Base-by-base conservation (phyloP, 2,329 filamentous ascomycete species). In the Sphaerulina musiva region DNA sequence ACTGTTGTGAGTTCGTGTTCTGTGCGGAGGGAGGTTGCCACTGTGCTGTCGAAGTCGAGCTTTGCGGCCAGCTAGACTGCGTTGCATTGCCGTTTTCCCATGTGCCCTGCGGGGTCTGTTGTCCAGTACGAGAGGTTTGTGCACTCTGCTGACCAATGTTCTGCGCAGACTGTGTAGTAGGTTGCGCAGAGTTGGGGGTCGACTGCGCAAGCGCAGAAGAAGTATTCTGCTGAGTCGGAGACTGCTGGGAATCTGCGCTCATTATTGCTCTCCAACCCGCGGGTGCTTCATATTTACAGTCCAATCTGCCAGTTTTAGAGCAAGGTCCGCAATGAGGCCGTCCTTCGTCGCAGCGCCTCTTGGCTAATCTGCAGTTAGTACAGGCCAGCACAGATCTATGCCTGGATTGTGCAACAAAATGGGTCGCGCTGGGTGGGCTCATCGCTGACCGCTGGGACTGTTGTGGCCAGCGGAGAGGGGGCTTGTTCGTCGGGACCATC, bases 281-380 rank as follows among this genome's bases (percentile, higher is more conserved):
- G 23, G 53, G 43, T 10, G 26, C 31, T 38, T 57, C 58, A 40
- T 58, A 61, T 26, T 40, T 23, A 39, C 60, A 62, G 26, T 59
- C 53, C 17, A 38, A 36, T 17, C 44, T 43, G 10, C 38, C 31
- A 14, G 31, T 53, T 39, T 54, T 55, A 12, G 54, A 34, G 20
- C 60, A 62, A 5, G 57, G 12, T 10, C 38, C 50, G 42, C 58
- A 60, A 26, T 51, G 56, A 9, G 48, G 48, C 20, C 51, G 53
- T 12, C 46, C 55, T 51, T 61, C 56, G 39, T 62, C 58, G 44
- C 58, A 62, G 46, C 54, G 38, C 29, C 17, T 42, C 20, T 51
- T 59, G 2, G 45, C 50, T 17, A 46, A 31, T 4, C 50, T 51
- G 40, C 54, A 56, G 44, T 53, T 53, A 17, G 46, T 53, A 26